Evolutionary conservation across 768 basidiomycete species (phyloP).

Genomic region (Boletales sp.): DNA sequence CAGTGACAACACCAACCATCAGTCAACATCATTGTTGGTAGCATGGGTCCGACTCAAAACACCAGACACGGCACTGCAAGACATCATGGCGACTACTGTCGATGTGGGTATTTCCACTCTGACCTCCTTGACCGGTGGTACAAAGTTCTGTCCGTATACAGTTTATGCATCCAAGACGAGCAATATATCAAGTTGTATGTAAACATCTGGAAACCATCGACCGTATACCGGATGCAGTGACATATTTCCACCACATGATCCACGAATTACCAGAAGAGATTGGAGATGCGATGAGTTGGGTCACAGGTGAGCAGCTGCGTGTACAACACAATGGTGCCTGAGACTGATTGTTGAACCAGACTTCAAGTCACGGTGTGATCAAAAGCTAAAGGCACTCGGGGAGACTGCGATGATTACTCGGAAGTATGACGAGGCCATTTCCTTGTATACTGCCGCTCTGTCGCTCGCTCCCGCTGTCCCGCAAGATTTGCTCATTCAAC

Average conservation of each 20-base stretch:
- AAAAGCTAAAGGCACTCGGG: too few species aligned
- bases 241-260: neutral
- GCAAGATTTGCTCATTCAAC: constrained; percentile 4
- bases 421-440: neutral
- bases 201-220: neutral
- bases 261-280: neutral
- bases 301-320: neutral
- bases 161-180: neutral
- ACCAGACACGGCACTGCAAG: neutral
- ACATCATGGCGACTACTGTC: neutral
- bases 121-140: too few species aligned
- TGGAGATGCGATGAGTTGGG: neutral
- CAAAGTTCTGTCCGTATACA: neutral
- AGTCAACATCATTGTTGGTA: neutral
- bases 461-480: too few species aligned
- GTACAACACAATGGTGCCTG: too few species aligned
- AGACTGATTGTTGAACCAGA: too few species aligned
- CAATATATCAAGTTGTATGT: neutral
- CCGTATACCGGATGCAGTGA: neutral
- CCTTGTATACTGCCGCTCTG: neutral
- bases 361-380: too few species aligned
- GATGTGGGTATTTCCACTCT: neutral
- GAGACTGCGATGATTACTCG: too few species aligned
- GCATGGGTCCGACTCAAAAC: neutral
- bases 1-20: neutral